Base-by-base conservation (phyloP, 495 filamentous ascomycete genomes). In the Ascobolus immersus region DNA sequence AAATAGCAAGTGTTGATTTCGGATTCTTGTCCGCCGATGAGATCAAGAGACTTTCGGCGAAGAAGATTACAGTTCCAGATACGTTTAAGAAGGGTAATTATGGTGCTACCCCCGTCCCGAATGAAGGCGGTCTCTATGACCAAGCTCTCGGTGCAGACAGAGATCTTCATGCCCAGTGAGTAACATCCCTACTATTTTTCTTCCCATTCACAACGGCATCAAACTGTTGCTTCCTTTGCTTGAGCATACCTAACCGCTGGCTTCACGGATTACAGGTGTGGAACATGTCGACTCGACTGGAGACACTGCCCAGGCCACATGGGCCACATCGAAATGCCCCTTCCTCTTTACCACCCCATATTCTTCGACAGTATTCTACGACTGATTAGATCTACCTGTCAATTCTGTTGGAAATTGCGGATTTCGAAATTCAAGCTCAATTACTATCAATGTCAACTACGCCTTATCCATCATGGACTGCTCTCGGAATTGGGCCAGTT, bases 301-400 rank as follows among this genome's bases (percentile, higher is more conserved):
- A 64, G 65, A 40, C 67, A 66, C 33, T 99, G 86, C 52, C 80
- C 86, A 7, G 89, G 89, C 38, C 89, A 99, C 57, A 63, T 69
- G 21, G 89, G 89, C 32, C 86, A 94, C 50, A 89, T 99, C 50
- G 79, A 92, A 42, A 68, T 99, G 17, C 82, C 89, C 3, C 70
- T 82, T 8, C 75, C 73, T 27, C 71, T 92, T 32, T 99, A 93
- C 50, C 84, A 93, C 56, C 74, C 80, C 17, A 72, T 77, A 1
- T 91, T 91, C 52, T 73, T 99, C 60, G 79, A 89, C 49, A 84
- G 92, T 52, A 59, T 77, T 33, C 63, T 82, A 33, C 69, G 77
- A 18, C 56, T 99, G 12, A 60, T 99, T 21, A 69, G 77, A 34
- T 71, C 73, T 25, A 76, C 78, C 56, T 99, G 89, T 52, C 61